Percentiles rank a stretch among this genome's conserved stretches.
Evolutionary conservation across 2,329 filamentous ascomycete species (phyloP).

Genomic region (Sporothrix pseudoabietina): DNA sequence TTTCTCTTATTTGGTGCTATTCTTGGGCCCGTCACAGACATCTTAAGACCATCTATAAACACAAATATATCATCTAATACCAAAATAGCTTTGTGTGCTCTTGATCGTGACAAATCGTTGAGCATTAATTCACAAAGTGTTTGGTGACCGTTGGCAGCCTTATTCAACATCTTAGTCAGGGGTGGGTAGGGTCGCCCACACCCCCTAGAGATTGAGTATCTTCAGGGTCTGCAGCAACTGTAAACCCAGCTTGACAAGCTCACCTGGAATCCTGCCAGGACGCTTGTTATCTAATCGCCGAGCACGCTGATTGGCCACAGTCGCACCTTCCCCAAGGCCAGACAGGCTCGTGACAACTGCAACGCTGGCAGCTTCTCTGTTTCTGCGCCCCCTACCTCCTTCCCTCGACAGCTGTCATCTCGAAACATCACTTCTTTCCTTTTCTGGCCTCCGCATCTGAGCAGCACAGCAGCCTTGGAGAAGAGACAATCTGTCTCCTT

Average conservation of each 20-base stretch:
- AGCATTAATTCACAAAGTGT: neutral
- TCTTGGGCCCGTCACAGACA: constrained; percentile 21
- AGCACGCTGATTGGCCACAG: constrained; percentile 27
- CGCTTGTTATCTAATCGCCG: constrained; percentile 25
- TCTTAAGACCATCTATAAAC: neutral
- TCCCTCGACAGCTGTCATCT: constrained; percentile 28
- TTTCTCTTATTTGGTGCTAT: neutral
- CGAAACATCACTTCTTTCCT: neutral
- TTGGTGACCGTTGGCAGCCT: neutral
- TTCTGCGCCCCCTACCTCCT: neutral
- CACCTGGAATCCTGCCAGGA: neutral
- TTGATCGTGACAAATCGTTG: neutral
- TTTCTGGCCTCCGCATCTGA: neutral
- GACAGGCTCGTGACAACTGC: constrained; percentile 34
- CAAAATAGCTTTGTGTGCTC: neutral
- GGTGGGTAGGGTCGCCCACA: neutral
- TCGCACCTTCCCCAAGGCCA: constrained; percentile 6
- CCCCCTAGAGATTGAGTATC: neutral
- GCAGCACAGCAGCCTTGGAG: neutral
- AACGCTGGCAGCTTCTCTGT: constrained; percentile 34
- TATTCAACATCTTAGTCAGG: constrained; percentile 21
- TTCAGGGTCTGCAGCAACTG: constrained; percentile 4
- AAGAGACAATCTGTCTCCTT: constrained; percentile 12
- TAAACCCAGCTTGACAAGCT: constrained; percentile 13
- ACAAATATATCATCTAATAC: constrained; percentile 6